phyloP scores from a whole-genome alignment of 140 eudicot genomes.

The Cichorium intybus region DNA sequence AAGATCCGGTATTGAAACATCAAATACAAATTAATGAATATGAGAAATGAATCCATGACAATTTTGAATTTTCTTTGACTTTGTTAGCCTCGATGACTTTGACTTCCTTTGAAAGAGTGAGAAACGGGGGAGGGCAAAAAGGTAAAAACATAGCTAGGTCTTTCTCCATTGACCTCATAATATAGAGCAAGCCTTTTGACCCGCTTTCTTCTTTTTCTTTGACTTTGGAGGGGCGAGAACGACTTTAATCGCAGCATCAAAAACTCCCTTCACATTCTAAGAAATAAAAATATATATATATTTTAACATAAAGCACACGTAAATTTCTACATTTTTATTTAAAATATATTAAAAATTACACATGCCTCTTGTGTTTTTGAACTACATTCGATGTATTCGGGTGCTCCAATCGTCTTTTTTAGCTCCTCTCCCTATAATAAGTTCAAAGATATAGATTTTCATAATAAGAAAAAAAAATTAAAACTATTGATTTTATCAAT shows the following conservation, averaged over 20 bases:
- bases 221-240: constrained; percentile 92
- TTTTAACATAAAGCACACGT: not conserved
- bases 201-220: constrained; percentile 84
- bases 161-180: constrained; percentile 23
- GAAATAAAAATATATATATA: not conserved
- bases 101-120: constrained; percentile 13
- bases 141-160: constrained; percentile 22
- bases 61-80: constrained; percentile 16
- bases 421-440: constrained; percentile 83
- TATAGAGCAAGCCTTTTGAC: constrained; percentile 91
- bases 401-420: constrained; percentile 81
- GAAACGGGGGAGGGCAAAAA: constrained; percentile 4
- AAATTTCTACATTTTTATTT: not conserved
- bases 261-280: constrained; percentile 92
- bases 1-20: constrained; percentile 21
- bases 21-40: constrained; percentile 36
- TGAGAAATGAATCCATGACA: constrained; percentile 37
- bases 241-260: constrained; percentile 91
- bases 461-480: not conserved
- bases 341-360: constrained; percentile 7
- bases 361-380: constrained; percentile 91
- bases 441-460: constrained; percentile 7
- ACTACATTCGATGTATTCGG: constrained; percentile 91
- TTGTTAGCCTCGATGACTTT: constrained; percentile 28
- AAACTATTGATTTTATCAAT: not conserved